Base-by-base conservation (phyloP, 768 basidiomycete genomes). In the Holtermannia corniformis region DNA sequence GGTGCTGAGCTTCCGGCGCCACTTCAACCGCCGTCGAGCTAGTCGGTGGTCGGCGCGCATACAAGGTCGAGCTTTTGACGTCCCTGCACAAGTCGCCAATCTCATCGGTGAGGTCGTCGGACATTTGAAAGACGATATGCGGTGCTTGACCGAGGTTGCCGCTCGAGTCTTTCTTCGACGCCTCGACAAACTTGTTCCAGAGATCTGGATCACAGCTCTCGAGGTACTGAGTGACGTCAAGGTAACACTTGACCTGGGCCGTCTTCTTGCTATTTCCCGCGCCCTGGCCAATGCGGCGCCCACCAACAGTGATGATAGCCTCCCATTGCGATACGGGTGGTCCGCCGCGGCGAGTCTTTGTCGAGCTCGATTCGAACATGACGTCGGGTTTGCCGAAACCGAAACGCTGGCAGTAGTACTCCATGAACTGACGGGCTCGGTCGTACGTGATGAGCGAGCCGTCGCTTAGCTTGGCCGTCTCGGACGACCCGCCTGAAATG, bases 141-240 rank as follows among this genome's bases (percentile, higher is more conserved):
- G 84, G 84, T 3, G 82, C 86, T 64, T 85, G 72, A 14, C 83
- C 84, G 22, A 87, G 77, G 57, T 83, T 56, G 23, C 56, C 57
- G 44, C 50, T 61, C 24, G 41, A 78, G 22, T 85, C 84, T 2
- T 79, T 76, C 65, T 81, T 80, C 28, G 77, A 77, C 11, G 82
- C 82, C 19, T 58, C 56, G 5, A 80, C 63, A 67, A 83, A 96
- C 20, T 78, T 74, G 51, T 77, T 75, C 92, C 92, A 96, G 22
- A 96, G 77, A 0, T 77, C 78, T 0, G 79, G 76, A 68, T 96
- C 92, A 68, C 87, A 92, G 51, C 75, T 77, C 68, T 92, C 85
- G 53, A 96, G 79, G 69, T 95, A 93, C 49, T 82, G 79, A 0
- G 84, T 80, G 56, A 89, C 89, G 68, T 96, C 92, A 44, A 95